Evolutionary conservation across 306 rosid genomes (phyloP), one percentile per base, ranked within the genome.

Genomic region (Astragalus membranaceus): DNA sequence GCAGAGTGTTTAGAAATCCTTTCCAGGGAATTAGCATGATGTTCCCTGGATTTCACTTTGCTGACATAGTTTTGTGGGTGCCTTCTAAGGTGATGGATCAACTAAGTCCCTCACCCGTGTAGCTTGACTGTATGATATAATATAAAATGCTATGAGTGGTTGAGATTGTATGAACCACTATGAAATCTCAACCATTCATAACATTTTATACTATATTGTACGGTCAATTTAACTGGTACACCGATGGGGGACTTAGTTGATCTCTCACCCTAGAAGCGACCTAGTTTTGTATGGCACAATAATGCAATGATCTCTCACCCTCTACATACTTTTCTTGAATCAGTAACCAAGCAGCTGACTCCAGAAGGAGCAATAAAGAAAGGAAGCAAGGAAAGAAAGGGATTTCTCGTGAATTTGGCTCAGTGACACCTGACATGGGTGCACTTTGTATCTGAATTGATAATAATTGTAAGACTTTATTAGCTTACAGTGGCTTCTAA

Each of bases 401-500:
- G 59, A 79, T 71, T 55, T 70, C 74, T 48, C 15, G 72, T 15
- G 78, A 66, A 73, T 58, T 79, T 61, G 87, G 80, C 63, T 87
- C 78, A 37, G 78, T 55, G 75, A 80, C 85, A 29, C 92, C 79
- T 30, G 94, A 90, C 82, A 70, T 90, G 95, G 95, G 95, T 36
- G 94, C 96, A 33, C 96, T 88, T 77, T 86, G 94, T 69, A 90
- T 90, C 79, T 88, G 86, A 90, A 36, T 58, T 79, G 66, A 69
- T 69, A 55, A 41, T 30, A 54, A 52, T 72, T 53, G 87, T 82
- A 57, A 48, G 83, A 68, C 61, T 33, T 26, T 26, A 63, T 39
- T 60, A 7, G 58, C 55, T 36, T 36, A 57, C 71, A 2, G 23
- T 20, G 23, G 23, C 23, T 20, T 20, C 23, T 20, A 20, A 20